Conservation (phyloP, 2,329 filamentous ascomycete genomes). For the Fusarium dimerum region DNA sequence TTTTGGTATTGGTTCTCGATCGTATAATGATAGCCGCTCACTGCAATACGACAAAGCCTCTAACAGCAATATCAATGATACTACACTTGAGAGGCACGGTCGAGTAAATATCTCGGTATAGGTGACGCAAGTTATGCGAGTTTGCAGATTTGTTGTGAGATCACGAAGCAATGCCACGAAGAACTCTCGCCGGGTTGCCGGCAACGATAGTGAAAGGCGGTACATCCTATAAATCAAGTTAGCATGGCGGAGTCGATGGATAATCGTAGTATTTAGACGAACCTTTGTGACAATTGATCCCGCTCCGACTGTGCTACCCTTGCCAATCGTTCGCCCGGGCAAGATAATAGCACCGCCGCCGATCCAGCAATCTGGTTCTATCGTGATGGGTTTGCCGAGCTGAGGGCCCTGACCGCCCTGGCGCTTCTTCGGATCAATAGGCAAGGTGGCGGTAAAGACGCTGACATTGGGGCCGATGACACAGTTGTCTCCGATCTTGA, state of each 20-base stretch:
- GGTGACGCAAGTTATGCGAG: slow-evolving; percentile 15
- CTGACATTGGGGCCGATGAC: slow-evolving; percentile 83
- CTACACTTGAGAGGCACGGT: slow-evolving; percentile 24
- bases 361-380: slow-evolving; percentile 85
- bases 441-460: slow-evolving; percentile 75
- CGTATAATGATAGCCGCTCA: slow-evolving; percentile 1
- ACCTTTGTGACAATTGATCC: slow-evolving; percentile 83
- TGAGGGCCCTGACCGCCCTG: slow-evolving; percentile 74
- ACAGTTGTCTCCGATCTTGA: slow-evolving; percentile 77
- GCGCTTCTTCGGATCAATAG: slow-evolving; percentile 71
- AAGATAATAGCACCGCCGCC: slow-evolving; percentile 76
- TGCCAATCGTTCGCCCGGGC: slow-evolving; percentile 77
- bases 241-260: slow-evolving; percentile 9
- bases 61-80: slow-evolving; percentile 14
- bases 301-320: slow-evolving; percentile 77
- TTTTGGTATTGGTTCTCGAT: neutral
- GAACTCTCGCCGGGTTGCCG: slow-evolving; percentile 67
- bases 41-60: neutral
- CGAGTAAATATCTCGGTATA: slow-evolving; percentile 34
- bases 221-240: slow-evolving; percentile 50
- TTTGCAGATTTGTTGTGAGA: slow-evolving; percentile 11
- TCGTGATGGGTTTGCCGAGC: slow-evolving; percentile 69
- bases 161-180: slow-evolving; percentile 41
- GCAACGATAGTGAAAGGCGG: slow-evolving; percentile 68
- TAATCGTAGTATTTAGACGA: slow-evolving; percentile 23